These are phyloP conservation scores for Tylopilus orsonianus DNA, from an alignment of 1,284 basidiomycete species.

Conservation along the genomic window DNA sequence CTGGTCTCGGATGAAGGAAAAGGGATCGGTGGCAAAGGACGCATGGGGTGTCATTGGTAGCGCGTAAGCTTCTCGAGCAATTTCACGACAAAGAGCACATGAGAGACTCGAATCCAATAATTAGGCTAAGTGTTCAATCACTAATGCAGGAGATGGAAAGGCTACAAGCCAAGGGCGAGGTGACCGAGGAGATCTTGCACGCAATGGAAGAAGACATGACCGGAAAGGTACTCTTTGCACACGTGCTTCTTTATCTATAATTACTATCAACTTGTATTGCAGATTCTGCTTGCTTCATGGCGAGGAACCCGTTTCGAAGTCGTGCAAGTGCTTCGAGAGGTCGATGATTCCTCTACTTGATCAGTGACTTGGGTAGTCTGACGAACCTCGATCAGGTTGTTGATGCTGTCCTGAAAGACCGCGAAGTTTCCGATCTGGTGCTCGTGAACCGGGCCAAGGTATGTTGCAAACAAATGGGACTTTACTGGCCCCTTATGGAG, in stretches of 20 bases:
- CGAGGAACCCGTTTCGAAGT: conserved; percentile 92
- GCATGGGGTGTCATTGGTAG: conserved; percentile 92
- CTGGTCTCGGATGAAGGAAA: conserved; percentile 94
- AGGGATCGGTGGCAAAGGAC: conserved; percentile 89
- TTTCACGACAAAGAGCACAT: not conserved
- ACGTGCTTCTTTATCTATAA: not conserved
- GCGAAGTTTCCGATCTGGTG: conserved; percentile 64
- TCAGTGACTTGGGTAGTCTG: not conserved
- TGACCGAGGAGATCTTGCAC: conserved; percentile 80
- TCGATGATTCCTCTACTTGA: conserved; percentile 25
- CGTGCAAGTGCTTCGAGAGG: conserved; percentile 77
- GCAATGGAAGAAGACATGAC: conserved; percentile 94
- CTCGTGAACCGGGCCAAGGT: conserved; percentile 84
- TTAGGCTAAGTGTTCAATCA: conserved; percentile 38
- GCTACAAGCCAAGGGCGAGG: conserved; percentile 84
- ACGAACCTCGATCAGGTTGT: conserved; percentile 50
- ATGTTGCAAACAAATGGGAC: conserved; percentile 6
- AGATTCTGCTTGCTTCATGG: conserved; percentile 95
- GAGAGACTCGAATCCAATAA: conserved; percentile 2
- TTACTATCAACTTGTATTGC: conserved; percentile 2
- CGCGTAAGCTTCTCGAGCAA: conserved; percentile 61
- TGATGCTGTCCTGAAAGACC: conserved; percentile 81
- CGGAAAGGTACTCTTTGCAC: conserved; percentile 61
- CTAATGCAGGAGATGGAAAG: conserved; percentile 85
- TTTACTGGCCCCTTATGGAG: conserved; percentile 9